Base-by-base conservation (phyloP, 2,329 filamentous ascomycete species). In the Pyrenophora teres region DNA sequence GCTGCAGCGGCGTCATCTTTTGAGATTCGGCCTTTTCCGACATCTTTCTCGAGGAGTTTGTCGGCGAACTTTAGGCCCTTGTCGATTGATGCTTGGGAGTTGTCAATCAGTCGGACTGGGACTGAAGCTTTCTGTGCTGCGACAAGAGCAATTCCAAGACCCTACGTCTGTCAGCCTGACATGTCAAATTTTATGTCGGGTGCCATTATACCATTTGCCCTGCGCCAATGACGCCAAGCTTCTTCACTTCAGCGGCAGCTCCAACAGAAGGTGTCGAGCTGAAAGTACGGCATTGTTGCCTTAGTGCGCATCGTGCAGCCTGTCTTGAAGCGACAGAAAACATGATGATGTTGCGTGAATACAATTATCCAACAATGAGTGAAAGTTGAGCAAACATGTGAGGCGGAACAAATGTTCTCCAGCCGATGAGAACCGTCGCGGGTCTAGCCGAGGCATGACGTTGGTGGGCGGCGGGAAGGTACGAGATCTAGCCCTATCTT, bases 31-130 rank as follows among this genome's bases (percentile, higher is more conserved):
- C 90, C 83, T 77, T 97, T 99, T 68, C 86, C 80, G 19, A 99
- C 89, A 76, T 97, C 92, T 75, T 97, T 99, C 58, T 88, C 86
- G 5, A 99, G 85, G 6, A 99, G 86, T 74, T 96, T 97, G 70
- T 97, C 92, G 62, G 93, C 93, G 76, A 99, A 97, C 53, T 87
- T 87, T 41, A 97, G 76, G 40, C 92, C 91, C 78, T 95, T 97
- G 69, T 94, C 87, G 56, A 99, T 81, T 13, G 93, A 90, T 39
- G 87, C 83, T 76, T 96, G 86, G 9, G 88, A 94, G 55, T 78
- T 88, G 74, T 99, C 94, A 54, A 99, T 84, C 35, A 99, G 74
- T 9, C 84, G 92, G 10, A 99, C 93, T 2, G 91, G 89, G 0
- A 99, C 84, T 54, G 86, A 81, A 37, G 93, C 93, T 72, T 81